phyloP scores from a whole-genome alignment of 306 rosid genomes.

The Medicago ruthenica region DNA sequence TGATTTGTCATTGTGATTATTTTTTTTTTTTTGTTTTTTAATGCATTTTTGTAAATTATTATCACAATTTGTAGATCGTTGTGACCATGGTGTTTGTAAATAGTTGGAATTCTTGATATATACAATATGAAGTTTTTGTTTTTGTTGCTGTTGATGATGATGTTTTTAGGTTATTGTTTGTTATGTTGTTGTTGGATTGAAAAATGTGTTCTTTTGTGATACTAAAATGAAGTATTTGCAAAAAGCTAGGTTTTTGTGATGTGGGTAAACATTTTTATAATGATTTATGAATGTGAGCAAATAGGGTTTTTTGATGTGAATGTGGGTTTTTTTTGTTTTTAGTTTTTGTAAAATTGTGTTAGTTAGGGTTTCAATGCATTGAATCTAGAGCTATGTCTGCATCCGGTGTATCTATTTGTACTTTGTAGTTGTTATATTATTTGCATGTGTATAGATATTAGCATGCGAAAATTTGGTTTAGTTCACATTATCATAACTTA shows the following conservation, averaged over 20 bases:
- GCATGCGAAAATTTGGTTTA: constrained; percentile 8
- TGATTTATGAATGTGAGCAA: constrained; percentile 9
- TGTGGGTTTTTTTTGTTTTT: constrained; percentile 15
- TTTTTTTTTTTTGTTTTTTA: background rate
- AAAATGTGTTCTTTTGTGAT: constrained; percentile 11
- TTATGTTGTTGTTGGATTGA: constrained; percentile 33
- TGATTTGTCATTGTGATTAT: background rate
- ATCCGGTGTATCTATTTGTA: background rate
- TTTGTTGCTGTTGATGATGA: too few species aligned
- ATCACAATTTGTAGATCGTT: constrained; percentile 34
- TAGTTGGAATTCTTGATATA: constrained; percentile 2
- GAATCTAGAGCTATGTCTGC: constrained; percentile 26
- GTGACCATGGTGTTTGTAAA: background rate
- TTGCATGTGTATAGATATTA: constrained; percentile 12
- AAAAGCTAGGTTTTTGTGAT: constrained; percentile 3
- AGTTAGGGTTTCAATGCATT: constrained; percentile 29
- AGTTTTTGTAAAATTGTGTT: constrained; percentile 14
- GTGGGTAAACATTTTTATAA: background rate
- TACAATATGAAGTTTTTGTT: too few species aligned
- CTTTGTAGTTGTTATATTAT: constrained; percentile 2
- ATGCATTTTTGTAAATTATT: constrained; percentile 32
- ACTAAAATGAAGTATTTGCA: background rate
- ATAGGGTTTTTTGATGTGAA: background rate
- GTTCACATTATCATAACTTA: constrained; percentile 5
- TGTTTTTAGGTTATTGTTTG: constrained; percentile 29